Conservation (phyloP, 352 stramenopile genomes). For the Pythium oligandrum region DNA sequence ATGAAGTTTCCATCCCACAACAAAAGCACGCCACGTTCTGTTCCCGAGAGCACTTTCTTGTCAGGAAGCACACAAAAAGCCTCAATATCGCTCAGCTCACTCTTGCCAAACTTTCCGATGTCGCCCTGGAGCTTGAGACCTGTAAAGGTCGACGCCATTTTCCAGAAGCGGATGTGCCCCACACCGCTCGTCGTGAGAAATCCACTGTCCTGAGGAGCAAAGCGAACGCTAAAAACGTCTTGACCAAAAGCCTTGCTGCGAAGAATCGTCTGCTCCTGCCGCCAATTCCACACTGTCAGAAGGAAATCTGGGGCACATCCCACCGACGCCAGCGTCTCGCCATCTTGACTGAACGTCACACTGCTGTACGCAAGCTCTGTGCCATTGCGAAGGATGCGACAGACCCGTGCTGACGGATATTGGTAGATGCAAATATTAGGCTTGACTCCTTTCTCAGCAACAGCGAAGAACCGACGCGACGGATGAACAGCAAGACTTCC, state of each 20-base stretch:
- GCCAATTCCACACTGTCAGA: conserved; percentile 93
- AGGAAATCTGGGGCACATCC: conserved; percentile 85
- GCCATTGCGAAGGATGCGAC: conserved; percentile 72
- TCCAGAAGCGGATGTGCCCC: conserved; percentile 94
- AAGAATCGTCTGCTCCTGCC: conserved; percentile 83
- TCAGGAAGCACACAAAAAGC: conserved; percentile 93
- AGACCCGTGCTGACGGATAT: conserved; percentile 75
- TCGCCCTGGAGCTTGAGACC: conserved; percentile 94
- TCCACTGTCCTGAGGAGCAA: conserved; percentile 83
- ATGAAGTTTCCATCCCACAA: conserved; percentile 96
- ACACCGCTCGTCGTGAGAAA: conserved; percentile 91
- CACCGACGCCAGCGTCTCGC: conserved; percentile 88
- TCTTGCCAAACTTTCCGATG: conserved; percentile 95
- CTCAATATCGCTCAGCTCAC: conserved; percentile 91
- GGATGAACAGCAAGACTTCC: conserved; percentile 72
- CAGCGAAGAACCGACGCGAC: conserved; percentile 67
- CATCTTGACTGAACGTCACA: conserved; percentile 68
- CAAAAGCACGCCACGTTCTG: conserved; percentile 81
- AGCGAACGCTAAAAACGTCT: conserved; percentile 91
- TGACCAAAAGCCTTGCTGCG: conserved; percentile 93
- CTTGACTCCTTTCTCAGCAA: conserved; percentile 86
- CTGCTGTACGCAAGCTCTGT: conserved; percentile 82
- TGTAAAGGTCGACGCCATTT: conserved; percentile 95
- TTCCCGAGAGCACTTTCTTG: conserved; percentile 90
- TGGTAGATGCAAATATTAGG: conserved; percentile 86